Evolutionary conservation across 2,329 filamentous ascomycete species (phyloP), one percentile per base, ranked within the genome.

Genomic region (Fusarium sp.): DNA sequence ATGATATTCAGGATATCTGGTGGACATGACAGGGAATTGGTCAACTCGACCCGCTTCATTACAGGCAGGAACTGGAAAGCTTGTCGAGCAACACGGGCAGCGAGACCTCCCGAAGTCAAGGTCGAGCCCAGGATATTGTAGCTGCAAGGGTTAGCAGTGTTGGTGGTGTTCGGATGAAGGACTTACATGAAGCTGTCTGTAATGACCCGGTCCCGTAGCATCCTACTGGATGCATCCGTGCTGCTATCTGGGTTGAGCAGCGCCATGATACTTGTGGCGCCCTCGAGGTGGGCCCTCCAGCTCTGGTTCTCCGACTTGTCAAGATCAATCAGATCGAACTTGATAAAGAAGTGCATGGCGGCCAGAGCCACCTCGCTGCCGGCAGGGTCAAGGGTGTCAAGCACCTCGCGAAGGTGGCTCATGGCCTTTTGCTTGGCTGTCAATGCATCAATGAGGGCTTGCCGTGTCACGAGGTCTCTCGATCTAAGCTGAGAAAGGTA

Each of bases 331-430:
- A 88, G 80, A 60, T 88, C 82, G 68, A 88, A 87, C 68, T 87
- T 87, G 78, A 88, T 82, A 66, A 88, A 87, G 77, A 88, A 88
- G 59, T 88, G 83, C 67, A 87, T 84, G 2, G 87, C 85, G 10
- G 86, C 86, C 18, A 88, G 79, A 32, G 86, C 79, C 35, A 87
- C 84, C 71, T 88, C 86, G 54, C 83, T 85, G n/a, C 84, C 84
- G 2, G 80, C 82, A 8, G 82, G 79, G 62, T 84, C 81, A 43
- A 82, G 76, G 20, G 83, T 81, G 23, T 84, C 81, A 13, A 88
- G 79, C 16, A 85, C 82, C 27, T 73, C 76, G 48, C 84, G 83
- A 20, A 87, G 79, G 63, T 84, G 82, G 70, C 80, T 82, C 76
- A 87, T 86, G 45, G 86, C 86, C 74, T 82, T 83, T 75, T 87